These are phyloP conservation scores for Omphalotus guepiniiformis DNA, from an alignment of 768 basidiomycete genomes.

Conservation along the genomic window DNA sequence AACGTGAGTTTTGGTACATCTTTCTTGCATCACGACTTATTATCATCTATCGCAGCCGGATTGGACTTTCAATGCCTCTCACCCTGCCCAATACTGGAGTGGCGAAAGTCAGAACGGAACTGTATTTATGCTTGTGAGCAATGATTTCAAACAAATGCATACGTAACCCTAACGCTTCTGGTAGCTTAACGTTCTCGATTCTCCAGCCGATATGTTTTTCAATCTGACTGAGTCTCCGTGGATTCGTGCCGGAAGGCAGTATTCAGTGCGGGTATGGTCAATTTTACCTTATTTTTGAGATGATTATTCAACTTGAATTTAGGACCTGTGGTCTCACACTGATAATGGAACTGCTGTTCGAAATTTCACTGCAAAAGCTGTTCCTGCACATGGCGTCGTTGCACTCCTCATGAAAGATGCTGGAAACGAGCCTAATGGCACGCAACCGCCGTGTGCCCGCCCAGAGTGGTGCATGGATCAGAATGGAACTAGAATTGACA, in stretches of 20 bases:
- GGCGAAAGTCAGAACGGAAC: constrained; percentile 62
- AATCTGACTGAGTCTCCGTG: constrained; percentile 66
- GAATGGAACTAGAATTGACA: constrained; percentile 47
- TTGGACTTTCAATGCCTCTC: constrained; percentile 37
- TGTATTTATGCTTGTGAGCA: constrained; percentile 59
- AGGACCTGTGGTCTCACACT: constrained; percentile 75
- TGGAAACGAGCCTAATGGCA: constrained; percentile 59
- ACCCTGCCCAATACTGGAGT: constrained; percentile 72
- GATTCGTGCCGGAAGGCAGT: constrained; percentile 64
- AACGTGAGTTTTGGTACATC: constrained; percentile 39
- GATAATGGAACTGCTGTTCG: constrained; percentile 64
- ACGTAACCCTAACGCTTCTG: not conserved
- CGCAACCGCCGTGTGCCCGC: constrained; percentile 53
- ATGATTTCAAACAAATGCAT: not conserved
- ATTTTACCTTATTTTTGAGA: not conserved
- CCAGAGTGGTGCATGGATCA: constrained; percentile 54
- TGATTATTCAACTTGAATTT: not conserved
- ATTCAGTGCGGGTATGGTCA: constrained; percentile 53
- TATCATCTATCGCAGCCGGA: constrained; percentile 27
- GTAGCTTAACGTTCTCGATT: constrained; percentile 57
- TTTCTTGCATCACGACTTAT: not conserved
- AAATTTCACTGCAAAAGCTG: constrained; percentile 46
- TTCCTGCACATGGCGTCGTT: constrained; percentile 67
- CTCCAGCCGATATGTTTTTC: constrained; percentile 56
- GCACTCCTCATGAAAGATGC: constrained; percentile 63